A percentile compares a stretch with the other conserved stretches of the same genome.
Conservation (phyloP, 1,284 basidiomycete species). For the Ceratobasidium sp. region DNA sequence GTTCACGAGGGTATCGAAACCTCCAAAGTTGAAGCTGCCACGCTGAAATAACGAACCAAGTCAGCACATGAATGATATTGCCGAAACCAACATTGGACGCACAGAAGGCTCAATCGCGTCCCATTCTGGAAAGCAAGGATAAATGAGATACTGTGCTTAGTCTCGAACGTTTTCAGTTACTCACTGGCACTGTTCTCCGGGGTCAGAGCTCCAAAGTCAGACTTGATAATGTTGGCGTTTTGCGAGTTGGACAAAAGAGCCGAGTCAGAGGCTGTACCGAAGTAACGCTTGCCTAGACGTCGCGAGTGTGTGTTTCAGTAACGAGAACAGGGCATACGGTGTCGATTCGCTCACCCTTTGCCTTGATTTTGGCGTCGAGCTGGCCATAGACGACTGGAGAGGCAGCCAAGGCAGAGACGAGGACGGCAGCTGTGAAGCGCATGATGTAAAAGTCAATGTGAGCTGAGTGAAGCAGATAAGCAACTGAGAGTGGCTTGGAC, state of each 20-base stretch:
- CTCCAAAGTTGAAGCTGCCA: conserved; percentile 29
- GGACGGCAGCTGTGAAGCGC: conserved; percentile 11
- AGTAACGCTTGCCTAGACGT: conserved; percentile 37
- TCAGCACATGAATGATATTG: not conserved
- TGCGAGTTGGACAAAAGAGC: conserved; percentile 48
- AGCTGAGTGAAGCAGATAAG: not conserved
- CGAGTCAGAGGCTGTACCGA: conserved; percentile 29
- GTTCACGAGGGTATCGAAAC: conserved; percentile 31
- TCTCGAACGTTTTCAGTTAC: conserved; percentile 47
- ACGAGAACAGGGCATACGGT: not conserved
- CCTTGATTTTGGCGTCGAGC: conserved; percentile 39
- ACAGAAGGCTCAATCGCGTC: conserved; percentile 46
- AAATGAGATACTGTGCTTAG: too few relatives aligned
- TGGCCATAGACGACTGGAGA: conserved; percentile 15
- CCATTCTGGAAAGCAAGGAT: conserved; percentile 36
- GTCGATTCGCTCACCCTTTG: conserved; percentile 18
- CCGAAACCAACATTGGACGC: not conserved
- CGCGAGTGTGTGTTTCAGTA: not conserved
- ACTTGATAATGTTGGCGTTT: conserved; percentile 51
- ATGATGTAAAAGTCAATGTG: not conserved
- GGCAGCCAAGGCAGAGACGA: conserved; percentile 16
- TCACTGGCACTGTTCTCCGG: conserved; percentile 41
- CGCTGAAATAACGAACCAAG: conserved; percentile 42
- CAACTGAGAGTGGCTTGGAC: not conserved
- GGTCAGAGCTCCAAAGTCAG: conserved; percentile 50